phyloP scores from a whole-genome alignment of 306 rosid genomes.

The Dryas alaskensis region DNA sequence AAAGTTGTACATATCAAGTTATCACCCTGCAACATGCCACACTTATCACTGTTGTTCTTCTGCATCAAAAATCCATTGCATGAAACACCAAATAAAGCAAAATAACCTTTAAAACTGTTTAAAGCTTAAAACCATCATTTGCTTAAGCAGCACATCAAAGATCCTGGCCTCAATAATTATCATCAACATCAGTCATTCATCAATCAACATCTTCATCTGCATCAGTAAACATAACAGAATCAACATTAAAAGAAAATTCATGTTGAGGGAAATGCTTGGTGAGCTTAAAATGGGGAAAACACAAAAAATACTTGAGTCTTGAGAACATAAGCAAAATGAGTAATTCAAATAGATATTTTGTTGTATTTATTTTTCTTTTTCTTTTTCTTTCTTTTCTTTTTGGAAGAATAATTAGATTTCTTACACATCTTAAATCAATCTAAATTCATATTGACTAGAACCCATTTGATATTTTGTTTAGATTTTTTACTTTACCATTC shows the following conservation, averaged over 20 bases:
- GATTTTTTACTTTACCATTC: neutral
- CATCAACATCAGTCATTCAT: constrained; percentile 33
- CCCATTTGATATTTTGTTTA: neutral
- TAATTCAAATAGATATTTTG: neutral
- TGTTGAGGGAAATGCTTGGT: neutral
- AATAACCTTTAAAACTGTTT: constrained; percentile 12
- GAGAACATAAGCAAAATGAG: neutral
- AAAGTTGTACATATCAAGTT: constrained; percentile 2
- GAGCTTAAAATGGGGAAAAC: neutral
- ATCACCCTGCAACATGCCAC: neutral
- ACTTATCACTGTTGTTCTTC: neutral
- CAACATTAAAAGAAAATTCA: neutral
- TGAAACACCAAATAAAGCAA: constrained; percentile 8
- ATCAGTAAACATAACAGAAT: neutral
- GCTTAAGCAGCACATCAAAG: constrained; percentile 23
- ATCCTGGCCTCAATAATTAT: constrained; percentile 25
- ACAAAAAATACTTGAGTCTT: no score
- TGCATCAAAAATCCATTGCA: constrained; percentile 8
- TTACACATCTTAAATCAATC: neutral
- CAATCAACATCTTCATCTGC: constrained; percentile 36
- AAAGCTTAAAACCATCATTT: constrained; percentile 8
- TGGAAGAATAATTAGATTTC: neutral
- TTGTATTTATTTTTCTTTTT: no score
- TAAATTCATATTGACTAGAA: neutral
- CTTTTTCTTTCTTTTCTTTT: neutral